A percentile compares a stretch with the other conserved stretches of the same genome.
These are phyloP conservation scores for Penicillium riverlandense DNA, from an alignment of 495 filamentous ascomycete species.

Conservation along the genomic window DNA sequence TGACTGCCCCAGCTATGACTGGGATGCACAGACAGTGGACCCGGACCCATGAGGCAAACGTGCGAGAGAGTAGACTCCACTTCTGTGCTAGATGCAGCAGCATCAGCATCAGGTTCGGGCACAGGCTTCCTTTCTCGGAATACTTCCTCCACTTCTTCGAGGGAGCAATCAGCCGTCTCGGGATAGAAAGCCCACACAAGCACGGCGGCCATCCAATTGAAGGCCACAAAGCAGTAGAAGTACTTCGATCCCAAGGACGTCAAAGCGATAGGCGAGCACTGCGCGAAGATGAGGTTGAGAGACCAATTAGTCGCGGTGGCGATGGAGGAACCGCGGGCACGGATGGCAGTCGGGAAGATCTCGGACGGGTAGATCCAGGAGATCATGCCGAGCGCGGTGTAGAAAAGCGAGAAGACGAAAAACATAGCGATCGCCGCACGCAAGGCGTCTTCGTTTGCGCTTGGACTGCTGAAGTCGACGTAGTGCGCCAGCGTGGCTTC, in stretches of 20 bases:
- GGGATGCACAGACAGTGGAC: too few relatives aligned
- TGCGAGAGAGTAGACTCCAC: too few relatives aligned
- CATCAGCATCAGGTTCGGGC: background rate
- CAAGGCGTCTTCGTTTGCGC: conserved; percentile 32
- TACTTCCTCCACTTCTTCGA: conserved; percentile 47
- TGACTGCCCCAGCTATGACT: too few relatives aligned
- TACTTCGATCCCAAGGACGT: conserved; percentile 39
- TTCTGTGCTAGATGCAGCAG: background rate
- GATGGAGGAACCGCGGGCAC: conserved; percentile 44
- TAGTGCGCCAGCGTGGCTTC: conserved; percentile 37
- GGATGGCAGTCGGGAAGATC: conserved; percentile 49
- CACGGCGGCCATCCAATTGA: conserved; percentile 38
- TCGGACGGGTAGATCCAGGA: conserved; percentile 52
- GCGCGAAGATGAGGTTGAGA: conserved; percentile 47
- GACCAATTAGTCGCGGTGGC: conserved; percentile 49
- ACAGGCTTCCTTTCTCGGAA: conserved; percentile 22
- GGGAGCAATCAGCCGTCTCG: conserved; percentile 44
- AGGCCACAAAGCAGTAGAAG: conserved; percentile 48
- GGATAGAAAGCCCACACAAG: conserved; percentile 43
- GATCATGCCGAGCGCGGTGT: conserved; percentile 45
- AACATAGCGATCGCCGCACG: conserved; percentile 51
- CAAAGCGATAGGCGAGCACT: conserved; percentile 48
- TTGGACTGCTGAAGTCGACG: conserved; percentile 14
- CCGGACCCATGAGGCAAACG: too few relatives aligned
- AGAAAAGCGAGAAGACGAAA: conserved; percentile 51